phyloP scores from a whole-genome alignment of 2,329 filamentous ascomycete genomes.

The Trichoderma sp. region DNA sequence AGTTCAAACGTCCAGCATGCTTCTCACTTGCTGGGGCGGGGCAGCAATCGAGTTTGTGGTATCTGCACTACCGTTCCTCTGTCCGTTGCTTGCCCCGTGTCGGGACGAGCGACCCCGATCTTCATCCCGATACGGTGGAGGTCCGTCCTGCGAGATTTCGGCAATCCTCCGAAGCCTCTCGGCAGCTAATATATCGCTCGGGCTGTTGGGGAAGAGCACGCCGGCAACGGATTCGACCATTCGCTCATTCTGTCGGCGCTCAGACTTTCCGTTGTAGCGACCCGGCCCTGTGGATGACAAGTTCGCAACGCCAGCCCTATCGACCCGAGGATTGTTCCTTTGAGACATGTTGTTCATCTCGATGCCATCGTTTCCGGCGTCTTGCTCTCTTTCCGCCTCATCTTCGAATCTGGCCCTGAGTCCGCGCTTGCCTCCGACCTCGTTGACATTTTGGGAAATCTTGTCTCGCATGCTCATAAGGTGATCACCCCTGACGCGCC shows the following conservation, averaged over 20 bases:
- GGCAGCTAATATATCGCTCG: slow-evolving; percentile 33
- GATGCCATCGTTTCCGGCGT: too few relatives aligned
- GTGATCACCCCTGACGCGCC: slow-evolving; percentile 47
- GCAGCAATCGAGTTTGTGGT: slow-evolving; percentile 46
- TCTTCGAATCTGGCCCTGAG: slow-evolving; percentile 41
- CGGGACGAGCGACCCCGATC: slow-evolving; percentile 27
- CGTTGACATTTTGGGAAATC: slow-evolving; percentile 53
- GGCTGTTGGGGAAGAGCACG: slow-evolving; percentile 50
- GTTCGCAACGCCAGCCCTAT: slow-evolving; percentile 31
- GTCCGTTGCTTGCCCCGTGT: slow-evolving; percentile 32
- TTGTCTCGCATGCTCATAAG: slow-evolving; percentile 48
- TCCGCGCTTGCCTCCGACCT: slow-evolving; percentile 50
- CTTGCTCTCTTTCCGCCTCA: slow-evolving; percentile 35
- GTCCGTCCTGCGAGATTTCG: slow-evolving; percentile 44
- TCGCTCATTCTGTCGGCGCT: slow-evolving; percentile 44
- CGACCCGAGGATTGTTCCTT: slow-evolving; percentile 31
- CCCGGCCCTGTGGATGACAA: slow-evolving; percentile 27
- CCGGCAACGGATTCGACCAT: slow-evolving; percentile 43
- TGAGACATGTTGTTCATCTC: slow-evolving; percentile 38
- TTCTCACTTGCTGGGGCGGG: slow-evolving; percentile 54
- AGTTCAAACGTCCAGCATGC: slow-evolving; percentile 52
- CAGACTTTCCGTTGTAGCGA: slow-evolving; percentile 43
- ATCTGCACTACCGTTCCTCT: slow-evolving; percentile 44
- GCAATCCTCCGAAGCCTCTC: slow-evolving; percentile 36
- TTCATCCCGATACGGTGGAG: slow-evolving; percentile 39